phyloP scores from a whole-genome alignment of 495 filamentous ascomycete species.

The Aspergillus sparsus region DNA sequence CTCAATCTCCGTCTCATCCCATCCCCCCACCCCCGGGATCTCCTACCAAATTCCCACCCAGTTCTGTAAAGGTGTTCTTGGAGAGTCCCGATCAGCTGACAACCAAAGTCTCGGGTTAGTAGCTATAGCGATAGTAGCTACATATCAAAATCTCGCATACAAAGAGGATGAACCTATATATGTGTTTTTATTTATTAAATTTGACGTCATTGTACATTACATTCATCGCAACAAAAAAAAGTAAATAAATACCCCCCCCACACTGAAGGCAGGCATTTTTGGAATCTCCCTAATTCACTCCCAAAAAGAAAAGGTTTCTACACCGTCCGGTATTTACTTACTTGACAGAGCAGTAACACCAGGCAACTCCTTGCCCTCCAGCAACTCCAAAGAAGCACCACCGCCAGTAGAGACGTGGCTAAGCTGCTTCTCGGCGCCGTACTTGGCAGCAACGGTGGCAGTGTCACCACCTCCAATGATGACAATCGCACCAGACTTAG shows the following conservation, averaged over 20 bases:
- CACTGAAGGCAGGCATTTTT: slow-evolving; percentile 1
- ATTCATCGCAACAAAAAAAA: slow-evolving; percentile 22
- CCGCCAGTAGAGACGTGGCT: slow-evolving; percentile 98
- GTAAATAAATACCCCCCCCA: background rate
- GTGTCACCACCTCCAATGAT: slow-evolving; percentile 99
- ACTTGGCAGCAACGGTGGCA: slow-evolving; percentile 96
- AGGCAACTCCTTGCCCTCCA: slow-evolving; percentile 96
- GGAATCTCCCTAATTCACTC: background rate
- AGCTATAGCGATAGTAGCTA: slow-evolving; percentile 20
- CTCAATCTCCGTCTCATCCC: no score
- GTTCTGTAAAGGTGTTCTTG: no score
- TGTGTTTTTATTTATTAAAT: slow-evolving; percentile 56
- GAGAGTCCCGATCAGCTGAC: no score
- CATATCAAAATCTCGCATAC: slow-evolving; percentile 22
- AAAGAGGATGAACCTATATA: background rate
- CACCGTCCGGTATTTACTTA: slow-evolving; percentile 56
- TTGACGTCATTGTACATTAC: slow-evolving; percentile 32
- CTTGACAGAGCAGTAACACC: slow-evolving; percentile 93
- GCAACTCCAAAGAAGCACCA: slow-evolving; percentile 89
- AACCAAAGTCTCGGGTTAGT: slow-evolving; percentile 34
- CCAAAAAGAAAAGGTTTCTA: slow-evolving; percentile 6
- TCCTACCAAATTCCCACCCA: no score
- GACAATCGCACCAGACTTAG: slow-evolving; percentile 80
- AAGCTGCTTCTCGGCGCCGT: slow-evolving; percentile 90
- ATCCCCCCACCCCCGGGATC: no score